A percentile compares a stretch with the other conserved stretches of the same genome.
Conservation (phyloP, 441 rosid species). For the Populus hybrid region DNA sequence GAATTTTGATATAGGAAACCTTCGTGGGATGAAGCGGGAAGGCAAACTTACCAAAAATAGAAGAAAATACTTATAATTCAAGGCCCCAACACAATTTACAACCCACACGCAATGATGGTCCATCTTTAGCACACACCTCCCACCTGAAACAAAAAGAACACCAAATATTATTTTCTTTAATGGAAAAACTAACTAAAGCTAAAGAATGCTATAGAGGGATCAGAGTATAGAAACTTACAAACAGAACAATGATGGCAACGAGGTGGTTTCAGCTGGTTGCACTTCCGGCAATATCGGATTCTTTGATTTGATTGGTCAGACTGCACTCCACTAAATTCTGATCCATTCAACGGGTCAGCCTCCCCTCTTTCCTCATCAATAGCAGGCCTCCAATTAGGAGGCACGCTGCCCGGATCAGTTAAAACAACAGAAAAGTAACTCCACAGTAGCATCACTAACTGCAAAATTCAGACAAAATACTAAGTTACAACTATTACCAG, state of each 20-base stretch:
- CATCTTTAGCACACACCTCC: constrained; percentile 83
- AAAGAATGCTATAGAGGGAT: not conserved
- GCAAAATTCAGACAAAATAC: constrained; percentile 23
- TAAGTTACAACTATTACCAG: constrained; percentile 2
- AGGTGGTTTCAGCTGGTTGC: constrained; percentile 77
- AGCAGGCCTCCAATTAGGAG: constrained; percentile 74
- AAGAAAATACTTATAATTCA: constrained; percentile 82
- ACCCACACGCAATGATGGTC: constrained; percentile 98
- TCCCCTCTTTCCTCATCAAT: constrained; percentile 76
- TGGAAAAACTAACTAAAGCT: not conserved
- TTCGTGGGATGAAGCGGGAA: constrained; percentile 1
- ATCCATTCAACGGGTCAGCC: constrained; percentile 54
- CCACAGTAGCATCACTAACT: constrained; percentile 85
- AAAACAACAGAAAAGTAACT: constrained; percentile 83
- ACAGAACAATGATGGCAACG: constrained; percentile 94
- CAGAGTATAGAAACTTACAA: constrained; percentile 45
- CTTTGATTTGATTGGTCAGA: constrained; percentile 49
- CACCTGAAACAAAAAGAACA: constrained; percentile 47
- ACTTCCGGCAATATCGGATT: constrained; percentile 70
- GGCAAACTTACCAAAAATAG: constrained; percentile 68
- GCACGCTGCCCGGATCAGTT: constrained; percentile 80
- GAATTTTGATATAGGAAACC: not conserved
- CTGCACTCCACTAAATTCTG: constrained; percentile 49
- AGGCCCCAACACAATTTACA: constrained; percentile 88
- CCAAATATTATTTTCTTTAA: constrained; percentile 5